Evolutionary conservation across 225 moss, liverwort and hornwort genomes (phyloP), one percentile per base, ranked within the genome.

Genomic region (Sphagnum tenellum): DNA sequence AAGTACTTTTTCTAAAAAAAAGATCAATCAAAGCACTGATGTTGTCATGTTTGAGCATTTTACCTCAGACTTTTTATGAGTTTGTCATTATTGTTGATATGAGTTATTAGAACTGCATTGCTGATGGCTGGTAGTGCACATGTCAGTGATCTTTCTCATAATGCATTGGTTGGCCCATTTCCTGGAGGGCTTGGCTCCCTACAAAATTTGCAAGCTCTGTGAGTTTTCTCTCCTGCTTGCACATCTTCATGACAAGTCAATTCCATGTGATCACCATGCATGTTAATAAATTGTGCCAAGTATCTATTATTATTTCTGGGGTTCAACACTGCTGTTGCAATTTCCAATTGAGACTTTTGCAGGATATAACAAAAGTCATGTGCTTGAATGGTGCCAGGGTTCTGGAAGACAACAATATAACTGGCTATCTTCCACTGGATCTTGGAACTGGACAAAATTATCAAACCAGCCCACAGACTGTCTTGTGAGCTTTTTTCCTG

Each of bases 121-220:
- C 29, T 29, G 29, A 29, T 29, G 29, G 29, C 29, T 29, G 29
- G 29, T 29, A 1, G 29, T 29, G 29, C 29, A 29, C 29, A 29
- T 29, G 29, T 29, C 80, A 84, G 84, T 71, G 80, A 84, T 72
- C 5, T 84, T 6, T 80, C 80, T 3, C 45, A 61, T 48, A 84
- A 84, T 50, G 55, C 60, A 44, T 59, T 84, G 64, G 64, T 0
- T 66, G 84, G 84, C 47, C 0, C 2, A 9, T 77, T 84, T 45
- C 75, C 80, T 56, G 72, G 44, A 2, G 58, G 58, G 13, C 71
- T 84, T 68, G 84, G 77, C 52, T 77, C 6, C 46, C 47, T 84
- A 13, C 71, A 84, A 67, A 0, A 0, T 0, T 3, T 80, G 63
- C 66, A 80, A 47, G 11, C 66, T 60, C 45, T 80, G 84, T 84